Evolutionary conservation across 371 early-diverging fungal species (phyloP), one percentile per base, ranked within the genome.

Genomic region (Mucor plumbeus): DNA sequence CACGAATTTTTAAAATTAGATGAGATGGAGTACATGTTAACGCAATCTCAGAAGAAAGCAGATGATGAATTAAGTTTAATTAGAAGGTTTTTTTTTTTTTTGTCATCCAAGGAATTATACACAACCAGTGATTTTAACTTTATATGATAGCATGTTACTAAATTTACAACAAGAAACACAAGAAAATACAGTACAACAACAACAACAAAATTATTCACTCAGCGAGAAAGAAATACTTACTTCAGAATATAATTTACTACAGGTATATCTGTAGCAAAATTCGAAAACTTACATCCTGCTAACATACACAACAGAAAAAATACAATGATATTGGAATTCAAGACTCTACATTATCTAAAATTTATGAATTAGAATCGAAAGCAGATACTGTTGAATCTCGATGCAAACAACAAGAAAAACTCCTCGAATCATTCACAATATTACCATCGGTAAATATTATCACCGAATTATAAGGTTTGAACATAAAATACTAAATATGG

Each of bases 11-110:
- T 11, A 1, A 17, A 41, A 33, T 43, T 68, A 34, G 43, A 68
- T 40, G 59, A 59, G 8, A 50, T 63, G 35, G 64, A 68, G 7
- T 34, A 63, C 44, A 48, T 31, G 38, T 39, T 68, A 26, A 53
- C 56, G 34, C 19, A 63, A 44, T 68, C 44, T 19, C 44, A 68
- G 8, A 17, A 36, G 9, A 17, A 56, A 13, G 43, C 55, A 14
- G 26, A 21, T 38, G 13, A 39, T 8, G 68, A 68, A 35, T 50
- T 68, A 38, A 39, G 21, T n/a, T 53, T 33, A 5, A 61, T 67
- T 38, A 54, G 44, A 21, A 35, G 36, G 67, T 67, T 26, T 26
- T n/a, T n/a, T n/a, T n/a, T n/a, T n/a, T n/a, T n/a, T n/a, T 26
- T 50, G 50, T 50, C 50, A 50, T 50, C 26, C 50, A 50, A 26